Conservation (phyloP, 805 yeast genomes). For the Cyberlindnera amylophila region DNA sequence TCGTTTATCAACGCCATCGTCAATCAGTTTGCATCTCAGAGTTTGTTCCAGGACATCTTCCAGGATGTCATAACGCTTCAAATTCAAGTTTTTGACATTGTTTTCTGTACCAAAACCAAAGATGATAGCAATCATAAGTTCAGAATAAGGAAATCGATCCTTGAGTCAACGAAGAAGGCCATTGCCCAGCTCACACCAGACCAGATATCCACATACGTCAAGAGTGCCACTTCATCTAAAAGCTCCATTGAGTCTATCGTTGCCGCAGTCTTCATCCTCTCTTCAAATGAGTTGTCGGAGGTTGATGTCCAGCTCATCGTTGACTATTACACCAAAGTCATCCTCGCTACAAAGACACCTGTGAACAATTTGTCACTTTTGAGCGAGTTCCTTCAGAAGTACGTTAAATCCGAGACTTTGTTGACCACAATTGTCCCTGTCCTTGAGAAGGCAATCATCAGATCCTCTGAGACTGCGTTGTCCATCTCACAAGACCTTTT, state of each 20-base stretch:
- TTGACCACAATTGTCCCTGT: conserved; percentile 46
- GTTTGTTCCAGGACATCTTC: conserved; percentile 28
- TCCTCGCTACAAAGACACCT: conserved; percentile 42
- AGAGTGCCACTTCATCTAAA: conserved; percentile 20
- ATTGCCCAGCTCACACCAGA: conserved; percentile 23
- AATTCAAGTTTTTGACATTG: conserved; percentile 26
- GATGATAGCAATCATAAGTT: conserved; percentile 36
- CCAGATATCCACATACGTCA: conserved; percentile 15
- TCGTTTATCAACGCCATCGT: conserved; percentile 48
- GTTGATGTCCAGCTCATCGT: conserved; percentile 22
- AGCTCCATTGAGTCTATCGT: conserved; percentile 33
- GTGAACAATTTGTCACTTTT: conserved; percentile 38
- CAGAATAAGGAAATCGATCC: conserved; percentile 35
- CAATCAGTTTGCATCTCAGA: conserved; percentile 26
- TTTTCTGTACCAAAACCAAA: conserved; percentile 17
- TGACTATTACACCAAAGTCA: conserved; percentile 34
- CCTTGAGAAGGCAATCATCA: conserved; percentile 67
- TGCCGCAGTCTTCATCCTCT: conserved; percentile 32
- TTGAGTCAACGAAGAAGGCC: conserved; percentile 29
- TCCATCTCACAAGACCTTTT: conserved; percentile 53
- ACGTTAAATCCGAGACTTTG: conserved; percentile 38
- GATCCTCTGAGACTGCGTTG: conserved; percentile 74
- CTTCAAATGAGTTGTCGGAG: conserved; percentile 29
- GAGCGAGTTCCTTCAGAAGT: conserved; percentile 42
- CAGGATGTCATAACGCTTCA: conserved; percentile 34